Evolutionary conservation across 768 basidiomycete species (phyloP).

Genomic region (Dentipellis fragilis): DNA sequence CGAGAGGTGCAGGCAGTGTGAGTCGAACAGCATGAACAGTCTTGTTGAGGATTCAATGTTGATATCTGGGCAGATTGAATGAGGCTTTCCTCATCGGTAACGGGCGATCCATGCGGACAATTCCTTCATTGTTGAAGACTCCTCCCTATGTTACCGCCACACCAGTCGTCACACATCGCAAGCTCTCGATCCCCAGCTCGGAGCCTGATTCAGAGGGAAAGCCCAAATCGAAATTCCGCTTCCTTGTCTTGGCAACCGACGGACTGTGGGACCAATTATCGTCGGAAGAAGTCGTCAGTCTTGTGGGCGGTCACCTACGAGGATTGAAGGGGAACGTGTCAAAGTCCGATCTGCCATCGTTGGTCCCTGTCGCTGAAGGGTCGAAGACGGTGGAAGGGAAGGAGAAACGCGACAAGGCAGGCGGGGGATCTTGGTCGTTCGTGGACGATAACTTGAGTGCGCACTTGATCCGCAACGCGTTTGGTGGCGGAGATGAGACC

Average conservation of each 20-base stretch:
- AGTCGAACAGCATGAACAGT: conserved; percentile 15
- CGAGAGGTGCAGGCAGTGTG: conserved; percentile 62
- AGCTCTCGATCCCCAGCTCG: conserved; percentile 39
- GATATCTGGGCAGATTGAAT: conserved; percentile 32
- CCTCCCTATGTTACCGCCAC: conserved; percentile 88
- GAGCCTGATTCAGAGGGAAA: conserved; percentile 18
- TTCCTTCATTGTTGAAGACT: conserved; percentile 62
- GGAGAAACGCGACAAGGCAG: conserved; percentile 26
- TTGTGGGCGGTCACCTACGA: conserved; percentile 74
- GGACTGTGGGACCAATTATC: conserved; percentile 43
- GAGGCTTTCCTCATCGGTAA: conserved; percentile 61
- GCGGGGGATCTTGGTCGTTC: conserved; percentile 62
- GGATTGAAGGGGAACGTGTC: conserved; percentile 58
- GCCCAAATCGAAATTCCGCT: conserved; percentile 40
- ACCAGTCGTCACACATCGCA: conserved; percentile 74
- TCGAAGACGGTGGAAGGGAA: conserved; percentile 57
- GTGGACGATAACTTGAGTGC: conserved; percentile 69
- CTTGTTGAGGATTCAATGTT: neutral
- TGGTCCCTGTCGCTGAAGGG: conserved; percentile 48
- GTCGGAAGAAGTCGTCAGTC: conserved; percentile 77
- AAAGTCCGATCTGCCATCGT: conserved; percentile 42
- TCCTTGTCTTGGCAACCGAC: conserved; percentile 87
- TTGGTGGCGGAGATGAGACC: conserved; percentile 67
- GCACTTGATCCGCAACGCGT: conserved; percentile 86
- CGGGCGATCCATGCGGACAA: conserved; percentile 43